Evolutionary conservation across 768 basidiomycete genomes (phyloP).

Genomic region (Phaffia tasmanica): DNA sequence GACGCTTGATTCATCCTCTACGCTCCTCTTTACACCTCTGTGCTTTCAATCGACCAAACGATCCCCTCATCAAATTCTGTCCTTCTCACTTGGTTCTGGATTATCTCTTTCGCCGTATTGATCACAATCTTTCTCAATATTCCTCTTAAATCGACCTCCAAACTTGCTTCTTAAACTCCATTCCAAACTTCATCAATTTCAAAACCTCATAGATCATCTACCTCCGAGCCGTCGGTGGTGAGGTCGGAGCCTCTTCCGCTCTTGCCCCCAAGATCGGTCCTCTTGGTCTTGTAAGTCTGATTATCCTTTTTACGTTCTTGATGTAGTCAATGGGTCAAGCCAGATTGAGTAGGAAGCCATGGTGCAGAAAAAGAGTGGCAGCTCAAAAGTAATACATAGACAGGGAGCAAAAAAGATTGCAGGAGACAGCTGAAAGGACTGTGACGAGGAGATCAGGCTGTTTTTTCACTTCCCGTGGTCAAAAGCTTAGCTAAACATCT

Average conservation of each 20-base stretch:
- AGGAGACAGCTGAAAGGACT: no score
- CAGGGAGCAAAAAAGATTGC: not conserved
- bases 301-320: not conserved
- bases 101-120: not conserved
- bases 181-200: not conserved
- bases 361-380: not conserved
- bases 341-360: not conserved
- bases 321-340: not conserved
- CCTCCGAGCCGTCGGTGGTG: slow-evolving; percentile 96
- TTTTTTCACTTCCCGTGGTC: no score
- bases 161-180: not conserved
- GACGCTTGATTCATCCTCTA: not conserved
- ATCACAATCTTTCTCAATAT: no score
- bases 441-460: no score
- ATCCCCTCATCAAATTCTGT: not conserved
- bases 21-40: not conserved
- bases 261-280: slow-evolving; percentile 99
- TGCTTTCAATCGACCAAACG: not conserved
- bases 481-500: no score
- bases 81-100: not conserved
- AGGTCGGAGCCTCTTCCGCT: slow-evolving; percentile 96
- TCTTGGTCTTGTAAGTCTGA: slow-evolving; percentile 77
- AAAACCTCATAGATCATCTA: slow-evolving; percentile 59
- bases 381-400: no score
- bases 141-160: not conserved